These are phyloP conservation scores for Apiotrichum domesticum DNA, from an alignment of 1,284 basidiomycete genomes.

Conservation along the genomic window DNA sequence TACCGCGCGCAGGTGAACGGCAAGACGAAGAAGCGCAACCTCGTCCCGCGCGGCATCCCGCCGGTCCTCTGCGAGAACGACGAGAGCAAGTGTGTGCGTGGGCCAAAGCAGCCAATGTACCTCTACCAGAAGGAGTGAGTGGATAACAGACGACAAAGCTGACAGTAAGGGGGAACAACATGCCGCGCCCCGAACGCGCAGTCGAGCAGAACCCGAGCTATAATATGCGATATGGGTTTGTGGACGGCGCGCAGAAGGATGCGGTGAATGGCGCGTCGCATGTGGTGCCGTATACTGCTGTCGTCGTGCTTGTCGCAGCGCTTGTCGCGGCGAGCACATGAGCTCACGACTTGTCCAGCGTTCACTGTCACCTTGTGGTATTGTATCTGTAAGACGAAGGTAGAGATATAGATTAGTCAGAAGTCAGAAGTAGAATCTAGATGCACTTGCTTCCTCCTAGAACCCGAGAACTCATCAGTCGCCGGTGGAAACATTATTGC, in stretches of 20 bases:
- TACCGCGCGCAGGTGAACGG: conserved; percentile 65
- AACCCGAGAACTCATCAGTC: no score
- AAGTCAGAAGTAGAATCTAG: no score
- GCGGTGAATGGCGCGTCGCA: not conserved
- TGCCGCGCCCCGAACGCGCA: not conserved
- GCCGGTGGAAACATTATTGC: no score
- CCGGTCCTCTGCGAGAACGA: conserved; percentile 35
- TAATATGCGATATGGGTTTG: conserved; percentile 25
- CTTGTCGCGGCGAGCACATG: no score
- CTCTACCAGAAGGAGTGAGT: conserved; percentile 13
- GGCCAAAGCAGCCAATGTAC: conserved; percentile 21
- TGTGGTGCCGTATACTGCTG: no score
- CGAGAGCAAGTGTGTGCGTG: conserved; percentile 29
- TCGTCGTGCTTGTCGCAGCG: no score
- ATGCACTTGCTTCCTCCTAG: no score
- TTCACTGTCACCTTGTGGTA: no score
- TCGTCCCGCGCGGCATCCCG: conserved; percentile 46
- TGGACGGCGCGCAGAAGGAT: conserved; percentile 28
- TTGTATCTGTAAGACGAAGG: no score
- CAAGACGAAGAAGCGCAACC: conserved; percentile 19
- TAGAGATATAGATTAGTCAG: no score
- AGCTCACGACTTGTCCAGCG: no score
- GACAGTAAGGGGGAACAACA: conserved; percentile 9
- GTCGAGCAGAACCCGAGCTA: conserved; percentile 36
- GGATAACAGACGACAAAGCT: conserved; percentile 8